These are phyloP conservation scores for Amanita exitialis DNA, from an alignment of 768 basidiomycete species.

Conservation along the genomic window DNA sequence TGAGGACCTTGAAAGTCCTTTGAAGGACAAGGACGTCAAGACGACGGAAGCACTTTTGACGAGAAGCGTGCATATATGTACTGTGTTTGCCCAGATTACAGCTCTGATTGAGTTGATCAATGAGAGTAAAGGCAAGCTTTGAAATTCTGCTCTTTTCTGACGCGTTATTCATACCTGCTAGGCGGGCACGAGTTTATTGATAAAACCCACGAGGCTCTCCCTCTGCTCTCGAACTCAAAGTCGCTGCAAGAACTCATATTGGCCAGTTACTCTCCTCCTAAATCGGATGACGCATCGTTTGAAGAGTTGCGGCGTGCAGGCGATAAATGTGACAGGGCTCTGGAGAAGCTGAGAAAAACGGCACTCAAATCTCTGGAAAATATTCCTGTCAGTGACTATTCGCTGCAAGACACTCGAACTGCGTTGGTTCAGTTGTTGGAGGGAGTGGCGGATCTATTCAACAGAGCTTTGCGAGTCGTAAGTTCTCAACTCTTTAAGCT, in stretches of 20 bases:
- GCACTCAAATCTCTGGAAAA: constrained; percentile 37
- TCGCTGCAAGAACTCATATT: constrained; percentile 4
- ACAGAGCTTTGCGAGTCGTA: constrained; percentile 21
- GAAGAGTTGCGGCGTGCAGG: constrained; percentile 28
- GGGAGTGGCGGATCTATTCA: constrained; percentile 22
- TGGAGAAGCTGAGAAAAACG: constrained; percentile 50
- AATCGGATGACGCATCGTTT: constrained; percentile 9
- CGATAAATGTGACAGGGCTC: constrained; percentile 47
- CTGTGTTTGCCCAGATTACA: constrained; percentile 4
- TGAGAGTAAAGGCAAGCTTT: background rate
- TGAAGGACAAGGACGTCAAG: background rate
- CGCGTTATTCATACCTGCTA: background rate
- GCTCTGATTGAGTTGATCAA: background rate
- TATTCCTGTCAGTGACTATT: background rate
- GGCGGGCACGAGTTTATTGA: background rate
- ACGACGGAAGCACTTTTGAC: background rate
- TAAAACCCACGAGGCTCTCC: background rate
- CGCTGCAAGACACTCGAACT: constrained; percentile 1
- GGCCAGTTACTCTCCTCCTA: background rate
- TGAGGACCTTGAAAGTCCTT: background rate
- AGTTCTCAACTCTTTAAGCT: constrained; percentile 3
- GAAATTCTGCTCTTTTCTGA: background rate
- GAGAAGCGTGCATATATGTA: constrained; percentile 5
- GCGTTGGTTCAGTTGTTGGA: constrained; percentile 22
- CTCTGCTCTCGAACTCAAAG: background rate